phyloP scores from a whole-genome alignment of 192 early-diverging fungal species.

The Coemansia sp. region DNA sequence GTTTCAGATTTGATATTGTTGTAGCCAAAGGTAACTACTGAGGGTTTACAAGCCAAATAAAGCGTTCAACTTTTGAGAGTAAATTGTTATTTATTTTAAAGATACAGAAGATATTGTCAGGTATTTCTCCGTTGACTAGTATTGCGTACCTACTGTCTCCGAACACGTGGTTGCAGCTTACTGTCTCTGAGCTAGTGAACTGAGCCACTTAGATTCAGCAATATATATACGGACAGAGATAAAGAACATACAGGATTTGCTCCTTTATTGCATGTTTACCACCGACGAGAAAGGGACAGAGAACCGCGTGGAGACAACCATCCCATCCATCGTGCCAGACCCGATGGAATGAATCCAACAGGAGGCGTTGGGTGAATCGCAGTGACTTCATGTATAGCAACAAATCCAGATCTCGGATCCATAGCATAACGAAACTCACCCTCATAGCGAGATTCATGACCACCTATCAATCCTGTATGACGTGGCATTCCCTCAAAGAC shows the following conservation, averaged over 20 bases:
- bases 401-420: slow-evolving; percentile 22
- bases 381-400: slow-evolving; percentile 43
- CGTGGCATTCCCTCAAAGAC: slow-evolving; percentile 48
- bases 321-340: slow-evolving; percentile 43
- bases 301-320: slow-evolving; percentile 45
- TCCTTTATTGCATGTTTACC: neutral
- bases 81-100: no score
- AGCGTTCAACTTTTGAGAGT: no score
- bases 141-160: no score
- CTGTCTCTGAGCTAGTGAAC: no score
- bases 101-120: no score
- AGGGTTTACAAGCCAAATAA: no score
- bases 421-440: slow-evolving; percentile 49
- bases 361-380: slow-evolving; percentile 50
- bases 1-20: neutral
- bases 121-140: no score
- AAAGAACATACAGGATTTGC: no score
- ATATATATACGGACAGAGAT: neutral
- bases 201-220: no score
- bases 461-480: slow-evolving; percentile 34
- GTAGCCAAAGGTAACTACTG: no score
- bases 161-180: no score
- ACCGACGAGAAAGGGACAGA: slow-evolving; percentile 22
- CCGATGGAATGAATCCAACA: slow-evolving; percentile 23
- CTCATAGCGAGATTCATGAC: slow-evolving; percentile 33